Base-by-base conservation (phyloP, 2,329 filamentous ascomycete genomes). In the Fusarium sp. region DNA sequence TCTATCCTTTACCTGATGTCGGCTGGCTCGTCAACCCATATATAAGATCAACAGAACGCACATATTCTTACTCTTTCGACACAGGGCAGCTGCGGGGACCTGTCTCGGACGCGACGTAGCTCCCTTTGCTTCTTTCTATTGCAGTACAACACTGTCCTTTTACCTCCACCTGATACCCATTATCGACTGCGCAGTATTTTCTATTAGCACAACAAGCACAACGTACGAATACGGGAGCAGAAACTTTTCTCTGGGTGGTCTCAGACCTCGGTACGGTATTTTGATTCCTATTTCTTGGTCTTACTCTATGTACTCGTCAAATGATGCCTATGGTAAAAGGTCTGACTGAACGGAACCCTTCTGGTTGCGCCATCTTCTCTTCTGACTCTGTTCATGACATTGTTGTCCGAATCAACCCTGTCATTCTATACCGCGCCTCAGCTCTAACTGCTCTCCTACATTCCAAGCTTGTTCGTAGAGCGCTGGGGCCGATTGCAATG, bases 301-400 rank as follows among this genome's bases (percentile, higher is more conserved):
- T 45, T 38, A 13, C 38, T 38, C 22, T 42, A 20, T 49, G 15
- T 18, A 25, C 29, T 27, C 59, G 70, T 80, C 78, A 75, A 77
- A 85, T 87, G 88, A 90, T 90, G 87, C 85, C 78, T 69, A 81
- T 88, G 88, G 88, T 90, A 90, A 90, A 90, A 90, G 88, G 88
- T 88, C 88, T 83, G 87, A 90, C 85, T 81, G 81, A 83, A 80
- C 77, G 78, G 80, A 80, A 78, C 80, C 80, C 79, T 79, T 79
- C 85, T 84, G 87, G 86, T 87, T 82, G 79, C 80, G 78, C 77
- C 77, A 76, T 75, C 73, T 72, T 73, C 63, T 64, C 56, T 49
- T 62, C 68, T 68, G 47, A 62, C 61, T 62, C 54, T 59, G 61
- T 58, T 42, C 47, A 72, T 59, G 60, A 33, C 62, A 50, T 53